Evolutionary conservation across 202 grass and related monocot genomes (phyloP), one percentile per base, ranked within the genome.

Genomic region (Carex arenaria): DNA sequence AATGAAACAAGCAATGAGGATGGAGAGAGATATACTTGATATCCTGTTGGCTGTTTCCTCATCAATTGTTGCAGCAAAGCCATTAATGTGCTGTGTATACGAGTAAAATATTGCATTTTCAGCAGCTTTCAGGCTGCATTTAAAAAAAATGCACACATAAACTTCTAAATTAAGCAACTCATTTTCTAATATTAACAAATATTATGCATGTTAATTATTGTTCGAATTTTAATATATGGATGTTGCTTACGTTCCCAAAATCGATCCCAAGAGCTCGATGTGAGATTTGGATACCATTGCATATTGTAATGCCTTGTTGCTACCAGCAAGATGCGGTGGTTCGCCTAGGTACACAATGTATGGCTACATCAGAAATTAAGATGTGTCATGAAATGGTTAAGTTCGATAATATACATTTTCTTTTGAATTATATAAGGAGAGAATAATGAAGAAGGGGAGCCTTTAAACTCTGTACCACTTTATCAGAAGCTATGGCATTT

Each of bases 271-370:
- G 36, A 97, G 87, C 53, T 94, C 80, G 65, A 87, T 83, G 67
- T 97, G 94, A 65, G 92, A 89, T 18, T 85, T 69, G 10, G 84
- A 36, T 73, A 86, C 87, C 14, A 0, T 52, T 38, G 40, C 59
- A 13, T 55, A 72, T 51, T 83, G 83, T 47, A 77, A 80, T 77
- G 66, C 85, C 64, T 12, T 11, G 65, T 81, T 80, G 11, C 61
- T 66, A 59, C 67, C 54, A 73, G 19, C 32, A 66, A 76, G 54
- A 79, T 89, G 87, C 14, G 80, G 72, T 43, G 85, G 88, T 7
- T 49, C 85, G 2, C 92, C 94, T 70, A 97, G 94, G 80, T 97
- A 97, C 59, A 97, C 92, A 61, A 97, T 57, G 86, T 97, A 94
- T 10, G 92, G 68, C 83, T 61, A 61, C 55, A 71, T 59, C 36